Evolutionary conservation across 768 basidiomycete genomes (phyloP), one percentile per base, ranked within the genome.

Genomic region (Strobilomyces dryophilus): DNA sequence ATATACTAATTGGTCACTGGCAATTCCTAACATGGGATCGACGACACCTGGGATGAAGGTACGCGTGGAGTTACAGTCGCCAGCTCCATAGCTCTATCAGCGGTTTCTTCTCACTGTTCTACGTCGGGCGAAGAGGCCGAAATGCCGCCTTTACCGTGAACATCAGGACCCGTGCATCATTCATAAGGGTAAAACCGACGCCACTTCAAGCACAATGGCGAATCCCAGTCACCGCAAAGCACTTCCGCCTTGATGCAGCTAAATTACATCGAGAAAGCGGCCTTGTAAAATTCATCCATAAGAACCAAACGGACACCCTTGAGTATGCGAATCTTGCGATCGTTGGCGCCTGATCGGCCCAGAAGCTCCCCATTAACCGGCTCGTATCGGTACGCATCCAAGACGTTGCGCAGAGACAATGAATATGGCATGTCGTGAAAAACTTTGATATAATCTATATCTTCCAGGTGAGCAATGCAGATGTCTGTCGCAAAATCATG

Each of bases 341-440:
- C 60, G 41, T 58, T 60, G 51, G 55, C 62, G 50, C 53, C 57
- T 54, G 65, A 67, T 65, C 56, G 65, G 52, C 61, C 53, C 39
- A 39, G 44, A 51, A 24, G 56, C 34, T 56, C 36, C 21, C 26
- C 44, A 50, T 49, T 49, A 24, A 34, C 56, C 12, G 46, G 52
- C 32, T 62, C 53, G 59, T 74, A 79, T 21, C 61, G 61, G 76
- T 83, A 84, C 14, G 74, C 71, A 61, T 83, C 77, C 42, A 85
- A 65, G 31, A 80, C 57, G 51, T 71, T 76, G 42, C 83, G 74
- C 14, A 85, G 63, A 54, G 69, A 66, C 65, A 82, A 73, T 8
- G 79, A 73, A 56, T 74, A 70, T 35, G 63, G 55, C 29, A 76
- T 73, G 56, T 83, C 81, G 59, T 83, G 82, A 63, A 82, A 83